Base-by-base conservation (phyloP, 225 moss, liverwort and hornwort species). In the Bryum argenteum region DNA sequence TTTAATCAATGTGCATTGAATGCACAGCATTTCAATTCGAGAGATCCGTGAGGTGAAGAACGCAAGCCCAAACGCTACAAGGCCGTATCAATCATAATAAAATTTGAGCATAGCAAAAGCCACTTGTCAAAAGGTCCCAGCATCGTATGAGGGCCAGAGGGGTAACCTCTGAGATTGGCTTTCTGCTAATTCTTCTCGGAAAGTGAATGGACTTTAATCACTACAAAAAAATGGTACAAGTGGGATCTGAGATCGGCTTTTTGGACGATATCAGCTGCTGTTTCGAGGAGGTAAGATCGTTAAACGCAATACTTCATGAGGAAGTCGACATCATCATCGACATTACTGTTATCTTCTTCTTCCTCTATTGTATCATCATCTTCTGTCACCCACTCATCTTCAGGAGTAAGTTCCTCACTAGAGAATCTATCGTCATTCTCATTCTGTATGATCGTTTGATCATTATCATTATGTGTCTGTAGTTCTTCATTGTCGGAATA, bases 251-350 rank as follows among this genome's bases (percentile, higher is more conserved):
- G 43, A 44, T n/a, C 33, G 7, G 33, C 16, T 44, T 68, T 22
- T 43, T 48, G 66, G 19, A 67, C 24, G 15, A 28, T 24, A 61
- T 68, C 39, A 61, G n/a, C 22, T 17, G 67, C 60, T 69, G 45
- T 12, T 33, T 21, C 11, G 6, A 47, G 64, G 22, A 65, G 13
- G n/a, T 52, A 41, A 48, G 54, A 57, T 39, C 20, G 19, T 67
- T 48, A 86, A 16, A 83, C 80, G 54, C 83, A 86, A 21, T 83
- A 86, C 75, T 80, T 83, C 78, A 80, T 61, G 65, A 86, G 83
- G 63, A 86, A 86, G 50, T 86, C 83, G 6, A 56, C 69, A 58
- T 82, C 85, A 15, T 79, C 79, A 73, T 54, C 76, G 26, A 61
- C 19, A 43, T 20, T 61, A 24, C 11, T 61, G 66, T 21, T 73